Evolutionary conservation across 2,329 filamentous ascomycete species (phyloP), one percentile per base, ranked within the genome.

Genomic region (Hirsutella minnesotensis): DNA sequence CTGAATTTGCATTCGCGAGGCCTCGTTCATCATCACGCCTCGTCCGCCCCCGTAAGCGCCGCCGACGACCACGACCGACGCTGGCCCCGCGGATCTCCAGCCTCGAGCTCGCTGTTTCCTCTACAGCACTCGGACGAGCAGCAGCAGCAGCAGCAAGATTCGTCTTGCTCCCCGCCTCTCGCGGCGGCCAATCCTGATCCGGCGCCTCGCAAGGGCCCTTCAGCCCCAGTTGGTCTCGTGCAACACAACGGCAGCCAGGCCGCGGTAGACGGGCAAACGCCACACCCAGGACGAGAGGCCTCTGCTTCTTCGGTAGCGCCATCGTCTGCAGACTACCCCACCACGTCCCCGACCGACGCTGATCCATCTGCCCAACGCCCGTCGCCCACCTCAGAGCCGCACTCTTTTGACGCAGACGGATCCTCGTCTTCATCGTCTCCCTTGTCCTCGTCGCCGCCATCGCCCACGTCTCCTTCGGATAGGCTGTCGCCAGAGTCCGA

Each of bases 401-500:
- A 53, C 35, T 33, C 36, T 39, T 39, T 45, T 42, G 40, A 43
- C 50, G 52, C 47, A 43, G 39, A 48, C 29, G 51, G 51, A 43
- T 52, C 45, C 3, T 38, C 52, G 43, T 38, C 18, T 16, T 49
- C 53, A 44, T 50, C 56, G 44, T 51, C 51, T 42, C 45, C 36
- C 5, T 12, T 19, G 2, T 21, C 19, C 12, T 22, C 3, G 18
- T 38, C 36, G 9, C n/a, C 21, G 9, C 13, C 36, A 4, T 43
- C 56, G 53, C 24, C 24, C 24, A 7, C 24, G 24, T 27, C 24
- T 7, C 24, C 24, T 7, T 27, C 24, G 7, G 24, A 27, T 12
- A 27, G 24, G 24, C 30, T 56, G 57, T 46, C 61, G 62, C 50
- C 67, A 65, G 16, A 18, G 33, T 16, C 33, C 5, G 16, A 35